Percentiles rank a stretch among this genome's conserved stretches.
Conservation (phyloP, 2,329 filamentous ascomycete genomes). For the Claviceps cyperi region DNA sequence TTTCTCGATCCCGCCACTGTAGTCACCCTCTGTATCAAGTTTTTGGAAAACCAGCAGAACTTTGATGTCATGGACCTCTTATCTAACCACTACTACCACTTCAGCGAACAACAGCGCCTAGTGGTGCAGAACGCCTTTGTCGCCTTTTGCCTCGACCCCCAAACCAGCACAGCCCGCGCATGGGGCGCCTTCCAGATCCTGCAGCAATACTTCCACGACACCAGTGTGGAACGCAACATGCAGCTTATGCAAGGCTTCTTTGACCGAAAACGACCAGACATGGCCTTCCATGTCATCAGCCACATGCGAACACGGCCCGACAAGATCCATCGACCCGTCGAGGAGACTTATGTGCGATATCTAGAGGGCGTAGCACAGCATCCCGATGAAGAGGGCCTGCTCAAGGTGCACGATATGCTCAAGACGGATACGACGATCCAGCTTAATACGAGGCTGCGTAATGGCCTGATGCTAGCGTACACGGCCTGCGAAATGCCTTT, state of each 20-base stretch:
- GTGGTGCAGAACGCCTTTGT: slow-evolving; percentile 52
- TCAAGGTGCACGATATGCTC: slow-evolving; percentile 78
- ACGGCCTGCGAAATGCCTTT: slow-evolving; percentile 50
- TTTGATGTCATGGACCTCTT: slow-evolving; percentile 72
- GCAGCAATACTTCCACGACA: slow-evolving; percentile 50
- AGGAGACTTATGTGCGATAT: slow-evolving; percentile 62
- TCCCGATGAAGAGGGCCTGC: slow-evolving; percentile 44
- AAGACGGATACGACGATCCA: slow-evolving; percentile 81
- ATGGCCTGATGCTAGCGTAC: slow-evolving; percentile 79
- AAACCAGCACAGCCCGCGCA: slow-evolving; percentile 46
- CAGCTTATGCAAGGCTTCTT: slow-evolving; percentile 75
- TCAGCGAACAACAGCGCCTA: slow-evolving; percentile 53
- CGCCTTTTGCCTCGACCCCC: slow-evolving; percentile 49
- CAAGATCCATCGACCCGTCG: slow-evolving; percentile 46
- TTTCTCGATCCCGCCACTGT: slow-evolving; percentile 62
- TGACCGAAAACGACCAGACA: slow-evolving; percentile 59
- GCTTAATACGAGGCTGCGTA: slow-evolving; percentile 61
- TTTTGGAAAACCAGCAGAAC: slow-evolving; percentile 62
- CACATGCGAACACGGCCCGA: slow-evolving; percentile 78
- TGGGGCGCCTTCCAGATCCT: slow-evolving; percentile 55
- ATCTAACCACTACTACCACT: slow-evolving; percentile 57
- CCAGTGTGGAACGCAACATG: slow-evolving; percentile 49
- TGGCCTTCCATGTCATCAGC: slow-evolving; percentile 75
- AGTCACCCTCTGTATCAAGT: slow-evolving; percentile 54
- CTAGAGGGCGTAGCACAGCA: slow-evolving; percentile 59